A percentile compares a stretch with the other conserved stretches of the same genome.
Conservation (phyloP, 352 stramenopile genomes). For the Peronospora farinosa region DNA sequence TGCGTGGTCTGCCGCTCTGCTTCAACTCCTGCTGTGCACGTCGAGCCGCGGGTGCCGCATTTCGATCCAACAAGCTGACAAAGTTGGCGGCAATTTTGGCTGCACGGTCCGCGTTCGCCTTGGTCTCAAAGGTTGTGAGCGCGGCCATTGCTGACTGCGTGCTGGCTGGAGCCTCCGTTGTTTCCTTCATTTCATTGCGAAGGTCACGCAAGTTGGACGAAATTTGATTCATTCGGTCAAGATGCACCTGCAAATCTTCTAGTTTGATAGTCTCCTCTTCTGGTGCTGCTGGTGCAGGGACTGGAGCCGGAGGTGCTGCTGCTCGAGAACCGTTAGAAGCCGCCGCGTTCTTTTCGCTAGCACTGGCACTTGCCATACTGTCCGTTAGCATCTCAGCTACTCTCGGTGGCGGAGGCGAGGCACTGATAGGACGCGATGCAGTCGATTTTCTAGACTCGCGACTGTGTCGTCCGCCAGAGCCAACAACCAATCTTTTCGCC, state of each 20-base stretch:
- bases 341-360: slow-evolving; percentile 11
- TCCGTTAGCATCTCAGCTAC: slow-evolving; percentile 27
- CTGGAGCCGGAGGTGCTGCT: slow-evolving; percentile 12
- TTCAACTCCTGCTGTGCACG: slow-evolving; percentile 32
- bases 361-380: slow-evolving; percentile 27
- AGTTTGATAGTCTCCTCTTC: slow-evolving; percentile 47
- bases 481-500: slow-evolving; percentile 37
- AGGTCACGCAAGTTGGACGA: slow-evolving; percentile 46
- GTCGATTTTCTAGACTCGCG: slow-evolving; percentile 20
- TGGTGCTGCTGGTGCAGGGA: background rate
- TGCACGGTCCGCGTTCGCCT: slow-evolving; percentile 50
- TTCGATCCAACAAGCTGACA: slow-evolving; percentile 39
- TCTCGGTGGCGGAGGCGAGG: slow-evolving; percentile 24
- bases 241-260: slow-evolving; percentile 58
- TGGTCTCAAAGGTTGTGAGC: slow-evolving; percentile 45
- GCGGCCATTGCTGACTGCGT: slow-evolving; percentile 47
- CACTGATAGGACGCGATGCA: slow-evolving; percentile 15
- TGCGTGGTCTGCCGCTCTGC: slow-evolving; percentile 16
- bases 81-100: slow-evolving; percentile 55
- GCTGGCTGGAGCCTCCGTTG: slow-evolving; percentile 30
- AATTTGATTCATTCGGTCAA: slow-evolving; percentile 73
- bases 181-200: slow-evolving; percentile 41
- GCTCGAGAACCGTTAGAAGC: slow-evolving; percentile 3
- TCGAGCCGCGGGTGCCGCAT: slow-evolving; percentile 25
- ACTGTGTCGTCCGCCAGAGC: slow-evolving; percentile 31